Evolutionary conservation across 2,329 filamentous ascomycete species (phyloP).

Genomic region (Pyricularia sp.): DNA sequence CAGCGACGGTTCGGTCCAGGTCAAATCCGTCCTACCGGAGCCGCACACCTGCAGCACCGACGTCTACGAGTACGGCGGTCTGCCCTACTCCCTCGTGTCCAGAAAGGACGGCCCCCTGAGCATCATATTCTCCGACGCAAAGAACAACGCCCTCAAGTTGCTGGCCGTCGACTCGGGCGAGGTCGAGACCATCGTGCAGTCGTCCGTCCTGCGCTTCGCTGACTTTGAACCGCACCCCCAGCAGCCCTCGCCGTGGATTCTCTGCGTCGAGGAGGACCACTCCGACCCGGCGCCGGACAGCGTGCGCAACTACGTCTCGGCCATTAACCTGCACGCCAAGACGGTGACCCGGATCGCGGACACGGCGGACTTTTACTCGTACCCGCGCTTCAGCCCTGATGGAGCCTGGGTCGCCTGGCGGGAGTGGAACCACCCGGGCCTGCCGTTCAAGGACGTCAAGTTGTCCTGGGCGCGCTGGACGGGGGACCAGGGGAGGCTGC

Average conservation of each 20-base stretch:
- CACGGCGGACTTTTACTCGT: conserved; percentile 43
- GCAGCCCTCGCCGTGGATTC: conserved; percentile 25
- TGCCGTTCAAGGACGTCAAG: conserved; percentile 39
- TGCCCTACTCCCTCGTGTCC: conserved; percentile 27
- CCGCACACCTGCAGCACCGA: conserved; percentile 32
- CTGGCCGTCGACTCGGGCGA: conserved; percentile 27
- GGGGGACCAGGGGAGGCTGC: conserved; percentile 13
- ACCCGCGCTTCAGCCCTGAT: conserved; percentile 37
- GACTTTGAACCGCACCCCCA: conserved; percentile 34
- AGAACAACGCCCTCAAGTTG: conserved; percentile 30
- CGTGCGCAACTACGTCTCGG: conserved; percentile 28
- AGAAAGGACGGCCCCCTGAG: conserved; percentile 1
- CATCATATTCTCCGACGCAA: conserved; percentile 35
- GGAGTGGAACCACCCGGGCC: conserved; percentile 44
- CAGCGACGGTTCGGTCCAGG: conserved; percentile 7
- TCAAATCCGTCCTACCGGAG: conserved; percentile 30
- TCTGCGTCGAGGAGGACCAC: conserved; percentile 45
- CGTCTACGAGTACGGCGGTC: conserved; percentile 45
- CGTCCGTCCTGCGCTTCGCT: conserved; percentile 29
- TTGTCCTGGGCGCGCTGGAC: conserved; percentile 34
- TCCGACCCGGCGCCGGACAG: conserved; percentile 19
- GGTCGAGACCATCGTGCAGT: conserved; percentile 21
- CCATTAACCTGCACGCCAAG: conserved; percentile 29
- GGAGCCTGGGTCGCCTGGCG: conserved; percentile 38
- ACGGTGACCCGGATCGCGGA: conserved; percentile 27